phyloP scores from a whole-genome alignment of 2,329 filamentous ascomycete species.

The Tolypocladium tundrense region DNA sequence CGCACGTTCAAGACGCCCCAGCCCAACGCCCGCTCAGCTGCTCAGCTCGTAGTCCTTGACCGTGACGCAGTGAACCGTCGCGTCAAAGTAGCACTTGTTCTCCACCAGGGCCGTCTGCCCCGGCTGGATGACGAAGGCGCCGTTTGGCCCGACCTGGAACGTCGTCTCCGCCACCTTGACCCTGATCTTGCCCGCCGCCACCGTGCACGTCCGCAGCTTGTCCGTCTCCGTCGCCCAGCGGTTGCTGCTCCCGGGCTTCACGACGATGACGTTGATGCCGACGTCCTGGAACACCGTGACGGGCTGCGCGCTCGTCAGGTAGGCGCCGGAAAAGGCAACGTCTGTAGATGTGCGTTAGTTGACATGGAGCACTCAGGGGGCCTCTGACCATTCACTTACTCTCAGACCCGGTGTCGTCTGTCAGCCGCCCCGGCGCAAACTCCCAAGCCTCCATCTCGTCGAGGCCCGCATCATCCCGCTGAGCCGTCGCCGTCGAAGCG shows the following conservation, averaged over 20 bases:
- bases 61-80: conserved; percentile 30
- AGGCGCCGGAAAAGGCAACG: conserved; percentile 32
- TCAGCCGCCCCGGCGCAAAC: conserved; percentile 30
- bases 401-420: conserved; percentile 15
- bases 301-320: conserved; percentile 24
- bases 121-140: conserved; percentile 32
- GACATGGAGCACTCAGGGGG: neutral
- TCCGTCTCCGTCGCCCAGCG: conserved; percentile 17
- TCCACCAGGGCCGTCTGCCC: conserved; percentile 25
- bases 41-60: conserved; percentile 13
- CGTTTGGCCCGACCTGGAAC: conserved; percentile 31
- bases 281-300: conserved; percentile 26
- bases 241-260: conserved; percentile 27
- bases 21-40: neutral
- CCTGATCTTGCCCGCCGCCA: conserved; percentile 29
- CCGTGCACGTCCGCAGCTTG: conserved; percentile 27
- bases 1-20: neutral
- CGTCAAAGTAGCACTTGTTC: conserved; percentile 34
- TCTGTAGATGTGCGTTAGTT: conserved; percentile 15
- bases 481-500: neutral
- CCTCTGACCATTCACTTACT: conserved; percentile 19
- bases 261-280: conserved; percentile 27
- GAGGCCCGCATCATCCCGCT: conserved; percentile 7
- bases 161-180: conserved; percentile 24
- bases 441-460: conserved; percentile 33